Base-by-base conservation (phyloP, 2,329 filamentous ascomycete species). In the Plectosphaerella cucumerina region DNA sequence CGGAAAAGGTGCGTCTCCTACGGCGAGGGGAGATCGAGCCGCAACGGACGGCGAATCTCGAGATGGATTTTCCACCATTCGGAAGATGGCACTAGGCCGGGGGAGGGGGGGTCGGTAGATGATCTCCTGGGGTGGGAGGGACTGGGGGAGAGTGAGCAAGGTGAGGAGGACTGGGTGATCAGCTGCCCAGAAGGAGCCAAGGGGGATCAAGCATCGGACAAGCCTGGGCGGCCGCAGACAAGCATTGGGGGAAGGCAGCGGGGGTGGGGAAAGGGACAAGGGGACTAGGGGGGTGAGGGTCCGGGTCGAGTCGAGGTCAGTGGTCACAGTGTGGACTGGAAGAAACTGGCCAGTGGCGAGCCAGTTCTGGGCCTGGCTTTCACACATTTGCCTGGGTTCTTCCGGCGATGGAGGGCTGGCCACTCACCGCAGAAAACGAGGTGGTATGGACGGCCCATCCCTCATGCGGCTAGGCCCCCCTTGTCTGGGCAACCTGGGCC, bases 11-110 rank as follows among this genome's bases (percentile, higher is more conserved):
- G 23, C 39, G 42, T 42, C 53, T 43, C 41, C 26, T 41, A 51
- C 44, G 3, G 26, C 26, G 26, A 31, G 26, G 26, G 26, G 41
- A 49, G 44, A 54, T 50, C 52, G 54, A 56, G 52, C 54, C 54
- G 51, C 54, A 56, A 44, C 23, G 54, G 54, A 55, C 46, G 53
- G 50, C 22, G 44, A 55, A 56, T 56, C 50, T 10, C 53, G 53
- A 53, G 53, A 48, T 17, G 26, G 48, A 51, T 55, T 56, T 56
- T 55, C 54, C 54, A 55, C 54, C 54, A 56, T 51, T 53, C 54
- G 54, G 46, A 50, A 15, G 34, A 1, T 10, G 23, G 23, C 23
- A 26, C 23, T 26, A 34, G 35, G 45, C n/a, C n/a, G 11, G 22
- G 21, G 33, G 34, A 6, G 17, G 37, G 18, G 37, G 37, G 37